A percentile compares a stretch with the other conserved stretches of the same genome.
Conservation (phyloP, 2,329 filamentous ascomycete species). For the Cladosporium colombiae region DNA sequence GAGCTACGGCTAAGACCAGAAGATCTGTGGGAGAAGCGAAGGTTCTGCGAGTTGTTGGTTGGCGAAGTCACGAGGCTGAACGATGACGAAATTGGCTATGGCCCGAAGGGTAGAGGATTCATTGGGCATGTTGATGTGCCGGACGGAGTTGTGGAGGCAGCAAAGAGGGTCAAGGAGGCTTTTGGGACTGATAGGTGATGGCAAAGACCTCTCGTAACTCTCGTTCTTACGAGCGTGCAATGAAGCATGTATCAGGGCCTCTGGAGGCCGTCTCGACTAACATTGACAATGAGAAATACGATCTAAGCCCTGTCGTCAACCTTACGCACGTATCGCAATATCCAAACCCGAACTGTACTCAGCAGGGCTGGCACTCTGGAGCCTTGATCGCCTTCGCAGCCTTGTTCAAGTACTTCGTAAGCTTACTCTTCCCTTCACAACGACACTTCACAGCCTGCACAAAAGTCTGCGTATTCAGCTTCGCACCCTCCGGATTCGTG, state of each 20-base stretch:
- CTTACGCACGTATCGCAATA: background rate
- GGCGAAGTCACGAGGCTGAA: conserved; percentile 48
- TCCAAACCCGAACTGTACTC: background rate
- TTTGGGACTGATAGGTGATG: conserved; percentile 14
- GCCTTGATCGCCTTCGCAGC: background rate
- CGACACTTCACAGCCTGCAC: conserved; percentile 25
- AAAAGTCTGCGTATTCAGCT: conserved; percentile 22
- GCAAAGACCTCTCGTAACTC: background rate
- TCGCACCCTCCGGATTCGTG: conserved; percentile 30
- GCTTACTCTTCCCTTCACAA: background rate
- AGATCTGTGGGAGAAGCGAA: conserved; percentile 40
- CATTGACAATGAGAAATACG: background rate
- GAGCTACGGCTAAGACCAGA: background rate
- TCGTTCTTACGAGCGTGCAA: no score
- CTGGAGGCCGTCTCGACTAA: background rate
- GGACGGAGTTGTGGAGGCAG: conserved; percentile 37
- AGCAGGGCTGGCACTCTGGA: background rate
- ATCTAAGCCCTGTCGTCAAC: no score
- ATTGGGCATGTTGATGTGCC: conserved; percentile 49
- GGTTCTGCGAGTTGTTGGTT: conserved; percentile 46
- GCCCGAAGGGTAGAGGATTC: conserved; percentile 46
- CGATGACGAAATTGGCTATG: conserved; percentile 48
- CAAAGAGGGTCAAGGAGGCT: background rate
- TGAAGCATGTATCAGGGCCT: background rate
- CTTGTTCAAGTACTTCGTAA: background rate